phyloP scores from a whole-genome alignment of 768 basidiomycete genomes.

The Tricholoma hemisulphureum region DNA sequence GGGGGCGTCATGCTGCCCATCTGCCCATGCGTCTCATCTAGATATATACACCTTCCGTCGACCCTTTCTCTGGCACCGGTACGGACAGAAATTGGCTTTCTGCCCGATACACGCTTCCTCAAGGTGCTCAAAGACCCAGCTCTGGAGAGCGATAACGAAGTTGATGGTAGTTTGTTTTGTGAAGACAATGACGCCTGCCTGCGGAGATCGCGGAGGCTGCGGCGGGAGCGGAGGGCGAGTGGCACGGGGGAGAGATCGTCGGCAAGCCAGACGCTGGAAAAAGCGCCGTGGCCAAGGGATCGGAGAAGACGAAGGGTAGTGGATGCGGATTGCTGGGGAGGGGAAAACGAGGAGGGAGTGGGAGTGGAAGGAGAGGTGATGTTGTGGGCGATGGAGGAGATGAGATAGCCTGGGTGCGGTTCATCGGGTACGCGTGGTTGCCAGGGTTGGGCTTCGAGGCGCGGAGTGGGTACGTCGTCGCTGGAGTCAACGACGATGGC shows the following conservation, averaged over 20 bases:
- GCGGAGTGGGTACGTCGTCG: constrained; percentile 18
- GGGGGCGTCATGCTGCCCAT: background rate
- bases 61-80: background rate
- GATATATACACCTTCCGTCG: background rate
- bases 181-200: constrained; percentile 19
- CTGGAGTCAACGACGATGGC: constrained; percentile 6
- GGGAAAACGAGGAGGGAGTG: constrained; percentile 2
- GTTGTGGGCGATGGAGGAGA: background rate
- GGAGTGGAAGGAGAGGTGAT: constrained; percentile 8
- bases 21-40: background rate
- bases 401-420: background rate
- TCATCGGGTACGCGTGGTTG: background rate
- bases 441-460: constrained; percentile 6
- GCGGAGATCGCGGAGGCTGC: constrained; percentile 40
- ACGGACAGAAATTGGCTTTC: background rate
- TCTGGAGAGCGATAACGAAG: constrained; percentile 4
- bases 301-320: constrained; percentile 49
- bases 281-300: constrained; percentile 68
- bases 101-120: background rate
- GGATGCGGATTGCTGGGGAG: constrained; percentile 2
- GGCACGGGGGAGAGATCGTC: constrained; percentile 48
- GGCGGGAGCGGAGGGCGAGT: constrained; percentile 40
- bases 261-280: constrained; percentile 76
- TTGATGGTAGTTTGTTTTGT: constrained; percentile 2
- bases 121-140: constrained; percentile 12